Conservation (phyloP, 208 protist species). For the Wallacemonas collosoma region DNA sequence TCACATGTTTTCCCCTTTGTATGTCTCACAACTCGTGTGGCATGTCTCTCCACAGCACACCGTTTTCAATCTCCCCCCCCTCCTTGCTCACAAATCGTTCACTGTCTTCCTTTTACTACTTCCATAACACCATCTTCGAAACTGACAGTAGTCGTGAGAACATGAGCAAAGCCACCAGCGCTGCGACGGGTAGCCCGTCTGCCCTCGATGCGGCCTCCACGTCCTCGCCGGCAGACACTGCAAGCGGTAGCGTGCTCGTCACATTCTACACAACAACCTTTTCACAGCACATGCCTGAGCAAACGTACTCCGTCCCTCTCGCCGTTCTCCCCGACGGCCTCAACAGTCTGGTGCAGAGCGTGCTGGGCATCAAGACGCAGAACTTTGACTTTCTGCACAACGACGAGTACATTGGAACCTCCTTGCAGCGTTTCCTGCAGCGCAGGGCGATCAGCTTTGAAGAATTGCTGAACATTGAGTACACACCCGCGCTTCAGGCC, state of each 20-base stretch:
- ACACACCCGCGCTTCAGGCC: conserved; percentile 76
- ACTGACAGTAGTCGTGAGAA: not conserved
- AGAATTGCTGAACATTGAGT: conserved; percentile 84
- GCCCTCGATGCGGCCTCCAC: no score
- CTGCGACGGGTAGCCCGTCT: not conserved
- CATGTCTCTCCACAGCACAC: no score
- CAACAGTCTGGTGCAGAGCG: conserved; percentile 65
- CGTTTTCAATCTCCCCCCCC: no score
- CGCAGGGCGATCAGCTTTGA: conserved; percentile 73
- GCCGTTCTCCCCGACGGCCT: conserved; percentile 67
- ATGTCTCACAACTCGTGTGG: no score
- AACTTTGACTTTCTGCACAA: conserved; percentile 81
- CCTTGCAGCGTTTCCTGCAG: conserved; percentile 72
- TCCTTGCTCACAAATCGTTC: not conserved
- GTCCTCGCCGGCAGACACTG: conserved; percentile 7
- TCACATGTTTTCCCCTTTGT: no score
- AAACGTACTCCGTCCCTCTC: conserved; percentile 74
- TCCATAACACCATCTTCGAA: no score
- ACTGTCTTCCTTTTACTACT: no score
- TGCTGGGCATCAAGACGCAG: conserved; percentile 51
- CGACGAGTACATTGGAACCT: conserved; percentile 81
- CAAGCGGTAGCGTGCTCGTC: conserved; percentile 61
- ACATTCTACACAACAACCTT: conserved; percentile 83
- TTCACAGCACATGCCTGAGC: conserved; percentile 69
- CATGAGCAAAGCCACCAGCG: not conserved